Base-by-base conservation (phyloP, 108 stramenopile genomes). In the Poteriospumella lacustris region DNA sequence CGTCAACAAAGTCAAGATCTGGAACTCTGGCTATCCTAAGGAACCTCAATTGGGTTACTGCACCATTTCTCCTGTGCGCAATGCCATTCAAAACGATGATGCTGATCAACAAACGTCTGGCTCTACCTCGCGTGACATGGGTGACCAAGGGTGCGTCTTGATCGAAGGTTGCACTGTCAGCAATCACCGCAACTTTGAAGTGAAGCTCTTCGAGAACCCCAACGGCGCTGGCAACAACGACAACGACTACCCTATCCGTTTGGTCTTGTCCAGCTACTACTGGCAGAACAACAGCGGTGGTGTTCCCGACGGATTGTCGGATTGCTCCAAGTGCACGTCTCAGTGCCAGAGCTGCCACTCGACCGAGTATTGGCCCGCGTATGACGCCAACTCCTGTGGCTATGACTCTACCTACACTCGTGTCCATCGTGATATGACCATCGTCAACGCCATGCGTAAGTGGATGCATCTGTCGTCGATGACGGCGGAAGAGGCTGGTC, bases 1-100 rank as follows among this genome's bases (percentile, higher is more conserved):
- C 24, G 52, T 56, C 19, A 56, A 56, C 24, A 56, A 56, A 56
- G 52, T 56, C 24, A 56, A 56, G 52, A 56, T 56, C 24, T 56
- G 52, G 52, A 56, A 56, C 24, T 19, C 19, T 56, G 52, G 52
- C 15, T 56, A 56, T 56, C 52, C 52, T 19, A 56, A 56, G 24
- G 52, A 56, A 56, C 52, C 52, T 56, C 52, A 56, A 56, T 56
- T 56, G 52, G 52, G 52, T 19, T 56, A 56, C 24, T 56, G 52
- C 24, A 19, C 52, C 19, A 56, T 56, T 56, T 19, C 19, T 56
- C 52, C 52, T 19, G 24, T 56, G 15, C 52, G 52, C 15, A 56
- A 56, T 56, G 52, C 52, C 24, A 24, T 56, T 56, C 52, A 56
- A 56, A 56, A 56, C 24, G 52, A 56, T 56, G 52, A 56, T 56